Conservation (phyloP, 192 early-diverging fungal species). For the Gaertneriomyces semiglobifer region DNA sequence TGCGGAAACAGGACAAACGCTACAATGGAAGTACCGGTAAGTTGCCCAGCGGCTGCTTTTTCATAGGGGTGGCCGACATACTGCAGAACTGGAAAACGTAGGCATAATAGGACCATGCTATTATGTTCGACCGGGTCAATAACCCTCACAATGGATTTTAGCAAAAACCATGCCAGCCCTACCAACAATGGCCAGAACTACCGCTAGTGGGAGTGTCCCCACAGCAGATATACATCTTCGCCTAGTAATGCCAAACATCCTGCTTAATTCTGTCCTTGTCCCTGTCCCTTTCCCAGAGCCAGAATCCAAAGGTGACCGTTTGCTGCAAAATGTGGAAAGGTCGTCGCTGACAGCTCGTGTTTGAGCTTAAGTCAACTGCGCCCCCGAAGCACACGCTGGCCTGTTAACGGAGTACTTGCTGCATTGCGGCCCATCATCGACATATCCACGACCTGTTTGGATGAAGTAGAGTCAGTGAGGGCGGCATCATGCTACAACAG, state of each 20-base stretch:
- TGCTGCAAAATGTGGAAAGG: no score
- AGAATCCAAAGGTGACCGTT: no score
- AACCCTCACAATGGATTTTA: background rate
- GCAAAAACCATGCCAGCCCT: background rate
- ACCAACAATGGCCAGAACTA: constrained; percentile 20
- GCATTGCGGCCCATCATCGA: no score
- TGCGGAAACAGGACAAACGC: background rate
- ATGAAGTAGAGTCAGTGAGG: background rate
- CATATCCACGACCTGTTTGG: no score
- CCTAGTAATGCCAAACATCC: constrained; percentile 23
- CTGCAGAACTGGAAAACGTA: constrained; percentile 23
- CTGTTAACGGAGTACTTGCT: no score
- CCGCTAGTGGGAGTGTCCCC: constrained; percentile 13
- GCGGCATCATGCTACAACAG: constrained; percentile 25
- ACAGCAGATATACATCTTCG: constrained; percentile 11
- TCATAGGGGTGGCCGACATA: background rate
- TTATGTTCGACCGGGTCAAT: background rate
- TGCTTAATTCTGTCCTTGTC: background rate
- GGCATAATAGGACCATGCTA: constrained; percentile 33
- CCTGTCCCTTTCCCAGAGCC: no score
- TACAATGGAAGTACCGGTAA: background rate
- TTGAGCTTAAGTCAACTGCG: no score
- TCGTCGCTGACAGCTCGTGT: no score
- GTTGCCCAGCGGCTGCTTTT: background rate
- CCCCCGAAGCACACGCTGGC: no score